Evolutionary conservation across 139 green algal genomes (phyloP), one percentile per base, ranked within the genome.

Genomic region (Ettlia oleoabundans): DNA sequence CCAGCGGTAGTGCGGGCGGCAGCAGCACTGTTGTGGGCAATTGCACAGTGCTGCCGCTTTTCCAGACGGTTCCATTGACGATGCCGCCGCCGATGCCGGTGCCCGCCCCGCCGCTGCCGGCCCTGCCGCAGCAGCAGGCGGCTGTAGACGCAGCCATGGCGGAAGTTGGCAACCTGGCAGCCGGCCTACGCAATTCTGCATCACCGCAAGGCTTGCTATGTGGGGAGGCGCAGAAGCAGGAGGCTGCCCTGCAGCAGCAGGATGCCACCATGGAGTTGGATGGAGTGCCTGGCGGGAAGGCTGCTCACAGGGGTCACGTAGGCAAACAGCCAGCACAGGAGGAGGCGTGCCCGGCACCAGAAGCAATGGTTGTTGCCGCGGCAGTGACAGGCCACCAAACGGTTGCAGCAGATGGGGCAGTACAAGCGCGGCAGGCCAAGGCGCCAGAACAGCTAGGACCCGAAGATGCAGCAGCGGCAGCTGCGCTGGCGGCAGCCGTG

Each of bases 81-180:
- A 52, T 77, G 70, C 70, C 70, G 42, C 70, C 70, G 43, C 70
- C 55, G 67, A 15, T 10, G 19, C 52, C 33, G 76, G 33, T 72
- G 76, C 32, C 55, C 32, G 41, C 63, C 30, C 63, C 40, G 77
- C 77, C 63, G 37, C n/a, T 41, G n/a, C 42, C 42, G 43, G 22
- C 15, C 33, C 65, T 42, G 37, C 35, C 63, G 63, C 55, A 69
- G 43, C 18, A n/a, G n/a, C n/a, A n/a, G n/a, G n/a, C n/a, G n/a
- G n/a, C n/a, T n/a, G n/a, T n/a, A n/a, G n/a, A n/a, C n/a, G n/a
- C n/a, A n/a, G n/a, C n/a, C n/a, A n/a, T n/a, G n/a, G n/a, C n/a
- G n/a, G n/a, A n/a, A n/a, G n/a, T n/a, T n/a, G n/a, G n/a, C n/a
- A n/a, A n/a, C n/a, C n/a, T n/a, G n/a, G n/a, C n/a, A n/a, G n/a